Conservation (phyloP, 177 flowering plant species). For the Vitis hybrid region DNA sequence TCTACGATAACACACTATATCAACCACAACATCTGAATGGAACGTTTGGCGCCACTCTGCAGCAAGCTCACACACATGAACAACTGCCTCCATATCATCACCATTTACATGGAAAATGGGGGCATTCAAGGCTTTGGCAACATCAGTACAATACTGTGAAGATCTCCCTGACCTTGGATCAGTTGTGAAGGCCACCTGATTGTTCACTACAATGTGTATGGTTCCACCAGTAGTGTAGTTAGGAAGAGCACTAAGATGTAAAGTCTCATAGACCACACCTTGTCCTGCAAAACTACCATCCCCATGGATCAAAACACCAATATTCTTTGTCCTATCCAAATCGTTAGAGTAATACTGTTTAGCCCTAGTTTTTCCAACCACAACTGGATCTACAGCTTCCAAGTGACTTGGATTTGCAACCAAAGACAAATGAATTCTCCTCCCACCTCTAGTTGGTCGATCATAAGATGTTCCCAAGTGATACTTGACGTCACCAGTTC, state of each 20-base stretch:
- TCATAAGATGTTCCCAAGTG: slow-evolving; percentile 98
- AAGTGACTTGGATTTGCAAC: slow-evolving; percentile 98
- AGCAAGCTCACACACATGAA: slow-evolving; percentile 93
- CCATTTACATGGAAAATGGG: slow-evolving; percentile 98
- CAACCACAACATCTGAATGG: slow-evolving; percentile 97
- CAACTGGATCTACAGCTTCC: slow-evolving; percentile 97
- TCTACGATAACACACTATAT: slow-evolving; percentile 86
- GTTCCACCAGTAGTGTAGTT: slow-evolving; percentile 97
- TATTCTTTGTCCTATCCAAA: slow-evolving; percentile 72
- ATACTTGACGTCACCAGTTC: slow-evolving; percentile 98
- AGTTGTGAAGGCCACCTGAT: slow-evolving; percentile 96
- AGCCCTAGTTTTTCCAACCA: slow-evolving; percentile 90
- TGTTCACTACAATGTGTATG: slow-evolving; percentile 92
- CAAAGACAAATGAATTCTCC: slow-evolving; percentile 84
- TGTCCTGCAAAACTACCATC: slow-evolving; percentile 99
- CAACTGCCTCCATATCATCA: slow-evolving; percentile 96
- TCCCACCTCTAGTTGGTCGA: slow-evolving; percentile 92
- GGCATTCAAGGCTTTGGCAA: slow-evolving; percentile 89
- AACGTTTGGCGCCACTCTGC: slow-evolving; percentile 99
- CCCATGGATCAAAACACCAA: slow-evolving; percentile 91
- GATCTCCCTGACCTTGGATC: slow-evolving; percentile 93
- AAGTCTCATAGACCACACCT: slow-evolving; percentile 95
- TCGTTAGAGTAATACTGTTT: slow-evolving; percentile 93
- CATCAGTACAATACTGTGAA: slow-evolving; percentile 96
- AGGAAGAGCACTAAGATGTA: slow-evolving; percentile 99